phyloP scores from a whole-genome alignment of 805 yeast species.

The Nakazawaea holstii region DNA sequence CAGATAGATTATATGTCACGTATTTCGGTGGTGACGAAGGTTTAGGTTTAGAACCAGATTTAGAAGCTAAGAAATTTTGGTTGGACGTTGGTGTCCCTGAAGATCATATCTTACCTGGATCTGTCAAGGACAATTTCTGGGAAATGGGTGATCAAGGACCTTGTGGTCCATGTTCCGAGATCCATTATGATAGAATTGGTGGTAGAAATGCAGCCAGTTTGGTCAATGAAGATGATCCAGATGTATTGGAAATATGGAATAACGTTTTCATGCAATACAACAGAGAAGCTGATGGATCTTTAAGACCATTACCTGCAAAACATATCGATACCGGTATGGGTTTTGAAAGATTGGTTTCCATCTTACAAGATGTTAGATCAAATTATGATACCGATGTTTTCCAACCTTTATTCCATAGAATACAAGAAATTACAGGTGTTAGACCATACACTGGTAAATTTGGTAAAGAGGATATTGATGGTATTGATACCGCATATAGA shows the following conservation, averaged over 20 bases:
- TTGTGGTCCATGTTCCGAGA: constrained; percentile 98
- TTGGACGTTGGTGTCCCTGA: constrained; percentile 80
- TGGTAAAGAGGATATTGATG: constrained; percentile 89
- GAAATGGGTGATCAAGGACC: constrained; percentile 99
- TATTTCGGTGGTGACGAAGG: constrained; percentile 91
- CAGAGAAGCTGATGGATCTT: constrained; percentile 81
- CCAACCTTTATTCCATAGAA: constrained; percentile 77
- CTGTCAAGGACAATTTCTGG: constrained; percentile 93
- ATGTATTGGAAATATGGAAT: constrained; percentile 97
- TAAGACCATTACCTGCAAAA: constrained; percentile 83
- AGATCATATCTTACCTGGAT: constrained; percentile 90
- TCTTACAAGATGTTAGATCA: constrained; percentile 84
- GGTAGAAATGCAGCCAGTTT: constrained; percentile 91
- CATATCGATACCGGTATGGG: constrained; percentile 99
- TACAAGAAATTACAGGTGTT: constrained; percentile 90
- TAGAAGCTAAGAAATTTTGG: constrained; percentile 91
- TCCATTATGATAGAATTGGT: constrained; percentile 97
- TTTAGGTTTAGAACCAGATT: constrained; percentile 83
- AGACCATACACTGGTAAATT: constrained; percentile 90
- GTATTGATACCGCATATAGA: constrained; percentile 96
- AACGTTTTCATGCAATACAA: constrained; percentile 95
- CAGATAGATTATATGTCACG: constrained; percentile 84
- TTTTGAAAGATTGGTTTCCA: constrained; percentile 93
- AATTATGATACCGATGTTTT: constrained; percentile 98
- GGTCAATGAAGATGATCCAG: constrained; percentile 97